These are phyloP conservation scores for Aspergillus sp. DNA, from an alignment of 2,329 filamentous ascomycete species.

Conservation along the genomic window DNA sequence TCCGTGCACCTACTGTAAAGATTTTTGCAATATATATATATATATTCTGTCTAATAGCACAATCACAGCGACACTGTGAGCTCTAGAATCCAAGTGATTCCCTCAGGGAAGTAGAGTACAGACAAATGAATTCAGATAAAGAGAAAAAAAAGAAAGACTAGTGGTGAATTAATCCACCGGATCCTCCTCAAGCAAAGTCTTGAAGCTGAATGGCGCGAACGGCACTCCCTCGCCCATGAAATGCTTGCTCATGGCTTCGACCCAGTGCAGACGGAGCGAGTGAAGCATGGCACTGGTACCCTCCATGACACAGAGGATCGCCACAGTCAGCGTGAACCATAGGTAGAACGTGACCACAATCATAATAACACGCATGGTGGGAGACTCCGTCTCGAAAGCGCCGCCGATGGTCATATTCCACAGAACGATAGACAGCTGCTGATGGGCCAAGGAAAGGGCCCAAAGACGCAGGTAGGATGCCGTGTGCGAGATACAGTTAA, in stretches of 20 bases:
- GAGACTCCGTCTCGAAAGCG: constrained; percentile 63
- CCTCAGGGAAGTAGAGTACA: constrained; percentile 8
- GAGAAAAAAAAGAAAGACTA: constrained; percentile 12
- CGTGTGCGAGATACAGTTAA: constrained; percentile 98
- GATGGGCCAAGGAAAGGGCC: constrained; percentile 94
- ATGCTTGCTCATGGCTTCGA: constrained; percentile 97
- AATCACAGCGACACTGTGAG: neutral
- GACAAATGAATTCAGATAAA: constrained; percentile 8
- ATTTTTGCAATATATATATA: neutral
- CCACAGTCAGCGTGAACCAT: constrained; percentile 83
- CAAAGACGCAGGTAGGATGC: constrained; percentile 98
- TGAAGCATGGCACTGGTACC: constrained; percentile 95
- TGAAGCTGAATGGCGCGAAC: constrained; percentile 88
- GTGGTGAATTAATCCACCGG: constrained; percentile 39
- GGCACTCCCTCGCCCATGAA: constrained; percentile 86
- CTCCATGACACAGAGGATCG: constrained; percentile 89
- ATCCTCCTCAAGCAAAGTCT: constrained; percentile 79
- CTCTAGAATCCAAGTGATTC: constrained; percentile 6
- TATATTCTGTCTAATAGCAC: constrained; percentile 5
- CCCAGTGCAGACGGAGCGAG: constrained; percentile 87
- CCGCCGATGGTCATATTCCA: constrained; percentile 93
- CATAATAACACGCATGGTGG: constrained; percentile 70
- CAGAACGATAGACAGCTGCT: constrained; percentile 92
- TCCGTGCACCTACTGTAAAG: neutral
- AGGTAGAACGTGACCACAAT: constrained; percentile 79